Percentiles rank a stretch among this genome's conserved stretches.
phyloP scores from a whole-genome alignment of 192 early-diverging fungal species.

The Umbelopsis isabellina region DNA sequence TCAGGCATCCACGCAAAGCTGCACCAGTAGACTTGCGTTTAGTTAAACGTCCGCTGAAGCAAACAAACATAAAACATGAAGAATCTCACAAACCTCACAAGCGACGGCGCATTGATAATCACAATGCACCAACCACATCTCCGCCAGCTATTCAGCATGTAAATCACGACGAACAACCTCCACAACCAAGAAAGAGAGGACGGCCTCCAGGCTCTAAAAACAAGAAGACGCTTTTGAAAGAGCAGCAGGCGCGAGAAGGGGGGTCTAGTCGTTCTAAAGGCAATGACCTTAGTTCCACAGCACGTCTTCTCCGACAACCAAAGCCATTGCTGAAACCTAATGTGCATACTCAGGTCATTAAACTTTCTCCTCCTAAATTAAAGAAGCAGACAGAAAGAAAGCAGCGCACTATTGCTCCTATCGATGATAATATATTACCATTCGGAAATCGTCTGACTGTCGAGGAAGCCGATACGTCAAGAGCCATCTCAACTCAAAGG shows the following conservation, averaged over 20 bases:
- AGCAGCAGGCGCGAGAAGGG: conserved; percentile 7
- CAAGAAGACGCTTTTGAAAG: conserved; percentile 11
- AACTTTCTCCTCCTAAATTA: background rate
- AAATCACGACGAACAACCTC: background rate
- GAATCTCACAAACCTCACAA: conserved; percentile 1
- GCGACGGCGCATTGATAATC: conserved; percentile 2
- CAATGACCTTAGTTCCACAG: background rate
- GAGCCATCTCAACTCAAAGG: conserved; percentile 48
- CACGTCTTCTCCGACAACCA: conserved; percentile 10
- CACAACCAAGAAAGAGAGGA: background rate
- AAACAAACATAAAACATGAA: background rate
- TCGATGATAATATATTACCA: background rate
- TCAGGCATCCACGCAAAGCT: conserved; percentile 15
- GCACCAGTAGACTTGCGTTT: conserved; percentile 5
- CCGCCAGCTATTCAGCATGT: background rate
- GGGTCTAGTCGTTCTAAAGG: background rate
- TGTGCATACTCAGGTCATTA: background rate
- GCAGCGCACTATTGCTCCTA: background rate
- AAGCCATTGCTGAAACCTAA: too few relatives aligned
- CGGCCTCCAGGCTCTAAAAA: conserved; percentile 11
- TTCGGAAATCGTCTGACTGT: conserved; percentile 56
- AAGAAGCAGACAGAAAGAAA: background rate
- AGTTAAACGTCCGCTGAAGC: conserved; percentile 9
- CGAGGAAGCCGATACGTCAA: conserved; percentile 54
- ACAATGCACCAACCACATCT: background rate